Base-by-base conservation (phyloP, 345 rosid genomes). In the Eucalyptus sideroxylon region DNA sequence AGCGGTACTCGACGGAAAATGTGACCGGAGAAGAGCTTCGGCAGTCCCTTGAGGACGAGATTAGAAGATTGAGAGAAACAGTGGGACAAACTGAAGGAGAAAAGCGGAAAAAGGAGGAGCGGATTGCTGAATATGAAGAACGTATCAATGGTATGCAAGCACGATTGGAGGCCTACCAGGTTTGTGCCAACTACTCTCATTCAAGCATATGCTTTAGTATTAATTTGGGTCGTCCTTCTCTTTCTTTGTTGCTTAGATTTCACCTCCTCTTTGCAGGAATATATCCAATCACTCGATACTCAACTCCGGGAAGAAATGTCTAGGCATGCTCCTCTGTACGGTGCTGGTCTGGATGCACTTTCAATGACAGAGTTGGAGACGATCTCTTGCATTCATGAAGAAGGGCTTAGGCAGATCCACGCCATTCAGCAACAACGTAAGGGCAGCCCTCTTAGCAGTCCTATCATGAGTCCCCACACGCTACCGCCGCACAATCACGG, bases 81-180 rank as follows among this genome's bases (percentile, higher is more conserved):
- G 95, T 96, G 37, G 98, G 96, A 89, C 99, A 98, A 92, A 96
- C 97, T 40, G 96, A 95, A 95, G 99, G 95, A 91, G 99, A 98
- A 92, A 96, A 96, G 93, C 94, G 94, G 87, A 96, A 98, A 92
- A 97, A 97, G 88, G 99, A 97, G 91, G 99, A 96, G 92, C 99
- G 97, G 92, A 92, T 97, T 92, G 95, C 98, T 69, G 93, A 99
- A 60, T 98, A 99, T 91, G 99, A 98, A 92, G 96, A 97, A 89
- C 95, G 96, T 94, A 96, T 96, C 86, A 98, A 98, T 91, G 96
- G 95, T 92, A 97, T 98, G 99, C 99, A 95, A 92, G 92, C 99
- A 86, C 95, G 94, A 88, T 91, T 97, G 90, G 98, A 98, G 91
- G 94, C 96, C 69, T 98, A 99, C 95, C 99, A 95, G 99, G 99